Percentiles rank a stretch among this genome's conserved stretches.
Conservation (phyloP, 768 basidiomycete genomes). For the Rhizopogon roseolus region DNA sequence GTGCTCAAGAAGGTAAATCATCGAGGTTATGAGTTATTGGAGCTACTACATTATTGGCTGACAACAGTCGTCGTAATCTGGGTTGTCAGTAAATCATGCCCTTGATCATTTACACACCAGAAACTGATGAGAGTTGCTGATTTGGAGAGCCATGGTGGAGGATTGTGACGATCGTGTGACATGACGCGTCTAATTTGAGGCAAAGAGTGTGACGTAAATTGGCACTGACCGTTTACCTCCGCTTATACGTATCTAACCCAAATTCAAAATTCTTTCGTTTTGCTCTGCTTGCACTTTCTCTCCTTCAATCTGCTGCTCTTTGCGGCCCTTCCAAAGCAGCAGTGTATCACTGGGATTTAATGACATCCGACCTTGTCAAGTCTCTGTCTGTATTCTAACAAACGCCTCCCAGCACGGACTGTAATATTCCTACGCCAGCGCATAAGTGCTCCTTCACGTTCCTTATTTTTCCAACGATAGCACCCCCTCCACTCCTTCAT, state of each 20-base stretch:
- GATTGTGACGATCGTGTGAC: background rate
- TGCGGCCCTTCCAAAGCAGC: background rate
- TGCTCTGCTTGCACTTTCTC: background rate
- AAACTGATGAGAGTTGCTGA: background rate
- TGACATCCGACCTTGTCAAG: background rate
- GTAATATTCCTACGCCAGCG: background rate
- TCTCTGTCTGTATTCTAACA: background rate
- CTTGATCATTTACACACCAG: background rate
- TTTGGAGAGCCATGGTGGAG: background rate
- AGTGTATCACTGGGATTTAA: background rate
- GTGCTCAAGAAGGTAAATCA: background rate
- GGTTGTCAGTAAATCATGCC: too few relatives aligned
- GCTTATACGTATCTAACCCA: slow-evolving; percentile 5
- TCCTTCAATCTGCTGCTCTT: background rate
- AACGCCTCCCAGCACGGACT: background rate
- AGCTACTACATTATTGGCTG: background rate
- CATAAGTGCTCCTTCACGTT: background rate
- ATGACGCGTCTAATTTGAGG: background rate
- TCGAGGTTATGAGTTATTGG: background rate
- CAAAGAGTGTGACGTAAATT: slow-evolving; percentile 2
- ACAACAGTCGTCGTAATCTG: background rate
- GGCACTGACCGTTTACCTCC: background rate
- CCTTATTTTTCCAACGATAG: background rate
- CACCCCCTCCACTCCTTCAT: slow-evolving; percentile 8
- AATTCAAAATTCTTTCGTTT: background rate